A percentile compares a stretch with the other conserved stretches of the same genome.
Evolutionary conservation across 441 rosid genomes (phyloP).

Genomic region (Syzygium malaccense): DNA sequence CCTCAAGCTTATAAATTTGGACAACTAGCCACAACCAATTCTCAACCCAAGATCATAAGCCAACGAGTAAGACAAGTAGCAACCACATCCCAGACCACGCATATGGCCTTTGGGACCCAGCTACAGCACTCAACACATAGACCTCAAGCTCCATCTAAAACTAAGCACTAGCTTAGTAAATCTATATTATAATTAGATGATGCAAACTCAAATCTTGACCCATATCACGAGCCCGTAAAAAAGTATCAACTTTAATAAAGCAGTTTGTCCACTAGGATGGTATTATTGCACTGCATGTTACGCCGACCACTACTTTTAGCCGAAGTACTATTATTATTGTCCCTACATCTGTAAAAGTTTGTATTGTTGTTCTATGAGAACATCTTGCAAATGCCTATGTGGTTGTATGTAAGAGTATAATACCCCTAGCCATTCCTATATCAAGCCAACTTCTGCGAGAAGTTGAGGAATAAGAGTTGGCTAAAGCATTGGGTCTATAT

Average conservation of each 20-base stretch:
- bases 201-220: background rate
- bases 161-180: background rate
- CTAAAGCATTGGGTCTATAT: background rate
- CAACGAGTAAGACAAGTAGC: background rate
- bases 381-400: background rate
- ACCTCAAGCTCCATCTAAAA: background rate
- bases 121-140: background rate
- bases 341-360: background rate
- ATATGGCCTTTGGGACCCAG: background rate
- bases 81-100: background rate
- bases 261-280: background rate
- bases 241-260: background rate
- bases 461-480: background rate
- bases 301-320: background rate
- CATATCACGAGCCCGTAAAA: background rate
- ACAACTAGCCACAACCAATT: background rate
- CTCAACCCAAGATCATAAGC: background rate
- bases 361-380: background rate
- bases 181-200: background rate
- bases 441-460: background rate
- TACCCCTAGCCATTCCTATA: background rate
- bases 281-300: background rate
- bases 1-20: background rate
- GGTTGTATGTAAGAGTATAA: background rate
- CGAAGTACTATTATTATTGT: background rate